Evolutionary conservation across 2,329 filamentous ascomycete species (phyloP).

Genomic region (Aspergillus sergii): DNA sequence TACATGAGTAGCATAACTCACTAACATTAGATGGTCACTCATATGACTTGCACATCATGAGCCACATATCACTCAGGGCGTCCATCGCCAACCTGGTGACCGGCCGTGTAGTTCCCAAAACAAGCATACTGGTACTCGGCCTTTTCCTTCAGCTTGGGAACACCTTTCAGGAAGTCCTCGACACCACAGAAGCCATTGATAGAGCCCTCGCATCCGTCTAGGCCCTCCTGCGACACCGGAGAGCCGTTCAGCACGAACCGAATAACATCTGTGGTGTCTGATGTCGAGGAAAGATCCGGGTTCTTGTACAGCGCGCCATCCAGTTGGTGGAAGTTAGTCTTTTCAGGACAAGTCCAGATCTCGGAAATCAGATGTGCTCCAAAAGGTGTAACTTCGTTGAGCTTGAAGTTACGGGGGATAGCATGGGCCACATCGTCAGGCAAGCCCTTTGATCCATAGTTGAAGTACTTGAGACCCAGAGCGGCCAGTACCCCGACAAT

Average conservation of each 20-base stretch:
- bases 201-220: constrained; percentile 27
- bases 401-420: constrained; percentile 51
- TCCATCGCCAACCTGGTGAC: constrained; percentile 31
- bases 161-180: constrained; percentile 27
- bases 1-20: not conserved
- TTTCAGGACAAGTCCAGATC: constrained; percentile 53
- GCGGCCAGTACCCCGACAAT: constrained; percentile 55
- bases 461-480: constrained; percentile 58
- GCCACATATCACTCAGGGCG: constrained; percentile 10
- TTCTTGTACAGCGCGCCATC: constrained; percentile 38
- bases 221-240: constrained; percentile 31
- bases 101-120: constrained; percentile 29
- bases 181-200: constrained; percentile 35
- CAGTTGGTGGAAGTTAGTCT: constrained; percentile 37
- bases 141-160: constrained; percentile 27
- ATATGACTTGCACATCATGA: not conserved
- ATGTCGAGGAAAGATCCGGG: constrained; percentile 20
- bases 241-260: constrained; percentile 36
- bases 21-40: not conserved
- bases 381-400: constrained; percentile 58
- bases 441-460: constrained; percentile 29
- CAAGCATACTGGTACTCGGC: constrained; percentile 34
- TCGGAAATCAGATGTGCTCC: constrained; percentile 59
- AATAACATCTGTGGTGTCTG: constrained; percentile 27
- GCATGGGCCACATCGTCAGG: constrained; percentile 36